A percentile compares a stretch with the other conserved stretches of the same genome.
phyloP scores from a whole-genome alignment of 2,329 filamentous ascomycete species.

The Fusarium coicis region DNA sequence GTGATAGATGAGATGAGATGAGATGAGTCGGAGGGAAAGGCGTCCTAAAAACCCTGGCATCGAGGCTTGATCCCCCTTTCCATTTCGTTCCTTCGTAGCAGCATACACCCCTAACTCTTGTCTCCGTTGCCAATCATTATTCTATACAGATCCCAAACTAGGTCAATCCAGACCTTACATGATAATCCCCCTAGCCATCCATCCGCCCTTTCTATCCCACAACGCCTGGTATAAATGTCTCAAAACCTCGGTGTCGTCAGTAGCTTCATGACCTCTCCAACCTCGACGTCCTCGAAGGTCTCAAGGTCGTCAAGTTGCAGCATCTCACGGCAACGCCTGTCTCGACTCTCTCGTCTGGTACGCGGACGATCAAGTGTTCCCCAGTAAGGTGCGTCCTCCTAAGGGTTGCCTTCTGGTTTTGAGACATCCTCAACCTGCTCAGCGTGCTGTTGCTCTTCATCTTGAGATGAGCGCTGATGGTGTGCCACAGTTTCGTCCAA shows the following conservation, averaged over 20 bases:
- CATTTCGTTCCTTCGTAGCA: constrained; percentile 43
- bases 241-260: constrained; percentile 36
- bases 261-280: constrained; percentile 42
- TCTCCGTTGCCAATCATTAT: constrained; percentile 35
- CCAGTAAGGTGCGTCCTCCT: constrained; percentile 32
- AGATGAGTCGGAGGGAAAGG: constrained; percentile 36
- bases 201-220: constrained; percentile 35
- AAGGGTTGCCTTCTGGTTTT: constrained; percentile 32
- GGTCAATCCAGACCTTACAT: constrained; percentile 31
- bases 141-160: constrained; percentile 39
- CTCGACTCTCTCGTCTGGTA: constrained; percentile 12
- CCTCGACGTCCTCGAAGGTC: constrained; percentile 45
- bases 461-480: constrained; percentile 2
- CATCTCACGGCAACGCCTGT: constrained; percentile 3
- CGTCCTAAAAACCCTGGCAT: constrained; percentile 44
- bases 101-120: constrained; percentile 38
- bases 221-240: constrained; percentile 41
- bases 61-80: constrained; percentile 44
- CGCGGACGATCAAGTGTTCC: constrained; percentile 27
- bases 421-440: constrained; percentile 39
- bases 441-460: constrained; percentile 28
- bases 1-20: constrained; percentile 37
- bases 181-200: constrained; percentile 14
- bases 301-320: constrained; percentile 40
- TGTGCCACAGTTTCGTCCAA: constrained; percentile 20